These are phyloP conservation scores for Cyberlindnera amylophila DNA, from an alignment of 805 yeast species.

Conservation along the genomic window DNA sequence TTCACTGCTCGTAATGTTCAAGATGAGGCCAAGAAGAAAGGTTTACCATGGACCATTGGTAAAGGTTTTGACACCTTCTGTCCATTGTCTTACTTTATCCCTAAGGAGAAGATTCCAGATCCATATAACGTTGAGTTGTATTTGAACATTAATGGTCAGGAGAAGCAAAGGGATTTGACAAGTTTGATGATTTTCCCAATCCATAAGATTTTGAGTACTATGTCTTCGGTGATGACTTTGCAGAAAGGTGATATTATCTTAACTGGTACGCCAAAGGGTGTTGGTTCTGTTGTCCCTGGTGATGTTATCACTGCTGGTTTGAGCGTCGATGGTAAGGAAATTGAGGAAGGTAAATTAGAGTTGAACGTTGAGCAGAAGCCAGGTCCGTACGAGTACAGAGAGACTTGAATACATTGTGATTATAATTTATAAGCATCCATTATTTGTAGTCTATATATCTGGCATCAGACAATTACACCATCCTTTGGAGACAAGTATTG, in stretches of 20 bases:
- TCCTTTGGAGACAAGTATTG: constrained; percentile 40
- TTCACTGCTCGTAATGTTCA: constrained; percentile 96
- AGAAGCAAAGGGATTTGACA: constrained; percentile 71
- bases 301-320: constrained; percentile 69
- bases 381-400: constrained; percentile 56
- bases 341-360: constrained; percentile 43
- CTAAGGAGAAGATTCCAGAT: constrained; percentile 60
- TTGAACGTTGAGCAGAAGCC: constrained; percentile 40
- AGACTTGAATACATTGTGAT: constrained; percentile 33
- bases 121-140: constrained; percentile 67
- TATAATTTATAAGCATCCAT: too few species aligned
- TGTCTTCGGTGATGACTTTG: constrained; percentile 87
- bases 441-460: background rate
- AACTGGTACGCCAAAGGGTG: constrained; percentile 98
- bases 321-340: constrained; percentile 46
- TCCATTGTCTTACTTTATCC: constrained; percentile 76
- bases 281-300: constrained; percentile 79
- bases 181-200: constrained; percentile 85
- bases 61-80: constrained; percentile 96
- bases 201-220: constrained; percentile 71
- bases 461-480: constrained; percentile 15
- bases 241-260: constrained; percentile 86
- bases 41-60: constrained; percentile 94
- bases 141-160: constrained; percentile 66
- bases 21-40: constrained; percentile 88